Percentiles rank a stretch among this genome's conserved stretches.
Conservation (phyloP, 495 filamentous ascomycete genomes). For the Trichoderma virens region DNA sequence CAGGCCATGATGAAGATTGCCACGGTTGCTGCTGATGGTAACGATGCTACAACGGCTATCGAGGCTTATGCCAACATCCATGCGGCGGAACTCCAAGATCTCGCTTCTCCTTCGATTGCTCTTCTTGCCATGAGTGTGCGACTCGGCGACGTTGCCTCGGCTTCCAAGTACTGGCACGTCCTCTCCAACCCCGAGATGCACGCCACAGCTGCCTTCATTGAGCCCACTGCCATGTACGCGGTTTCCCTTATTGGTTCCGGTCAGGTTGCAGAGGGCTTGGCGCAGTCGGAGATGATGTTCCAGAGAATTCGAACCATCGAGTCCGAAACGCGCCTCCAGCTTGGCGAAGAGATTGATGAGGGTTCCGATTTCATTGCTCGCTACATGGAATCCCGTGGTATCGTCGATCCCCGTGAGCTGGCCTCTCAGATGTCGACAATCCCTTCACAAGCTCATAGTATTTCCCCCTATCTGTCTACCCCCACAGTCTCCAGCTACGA, state of each 20-base stretch:
- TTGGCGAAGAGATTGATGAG: constrained; percentile 78
- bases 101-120: constrained; percentile 64
- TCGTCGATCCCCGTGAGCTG: constrained; percentile 37
- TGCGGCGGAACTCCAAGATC: constrained; percentile 37
- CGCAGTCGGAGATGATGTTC: constrained; percentile 75
- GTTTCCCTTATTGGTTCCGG: constrained; percentile 75
- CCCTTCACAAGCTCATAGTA: constrained; percentile 21
- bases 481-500: constrained; percentile 44
- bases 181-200: constrained; percentile 51
- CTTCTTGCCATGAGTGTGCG: constrained; percentile 81
- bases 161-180: constrained; percentile 67
- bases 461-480: constrained; percentile 30
- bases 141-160: constrained; percentile 63
- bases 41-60: constrained; percentile 59
- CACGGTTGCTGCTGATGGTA: constrained; percentile 66
- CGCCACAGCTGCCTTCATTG: constrained; percentile 61
- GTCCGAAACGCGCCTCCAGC: constrained; percentile 36
- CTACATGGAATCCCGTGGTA: constrained; percentile 56
- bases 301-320: constrained; percentile 58
- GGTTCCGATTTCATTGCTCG: constrained; percentile 70
- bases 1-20: constrained; percentile 38
- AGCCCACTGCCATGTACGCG: constrained; percentile 79
- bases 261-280: constrained; percentile 65
- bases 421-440: constrained; percentile 24
- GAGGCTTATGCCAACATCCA: constrained; percentile 54